These are phyloP conservation scores for Pleurotus pulmonarius DNA, from an alignment of 768 basidiomycete genomes.

Conservation along the genomic window DNA sequence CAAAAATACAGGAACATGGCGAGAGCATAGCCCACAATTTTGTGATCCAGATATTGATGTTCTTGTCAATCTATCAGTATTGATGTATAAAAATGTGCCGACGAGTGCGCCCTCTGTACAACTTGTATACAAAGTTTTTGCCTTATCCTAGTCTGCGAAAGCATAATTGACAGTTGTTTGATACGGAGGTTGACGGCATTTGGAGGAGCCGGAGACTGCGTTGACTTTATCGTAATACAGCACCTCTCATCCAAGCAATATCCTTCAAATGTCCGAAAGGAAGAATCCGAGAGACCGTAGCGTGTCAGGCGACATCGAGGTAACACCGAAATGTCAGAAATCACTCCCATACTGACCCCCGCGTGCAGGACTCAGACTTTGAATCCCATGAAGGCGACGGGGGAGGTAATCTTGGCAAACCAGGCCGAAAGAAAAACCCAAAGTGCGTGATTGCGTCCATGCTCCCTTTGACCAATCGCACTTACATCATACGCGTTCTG, in stretches of 20 bases:
- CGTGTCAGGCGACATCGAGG: constrained; percentile 59
- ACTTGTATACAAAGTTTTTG: too few relatives aligned
- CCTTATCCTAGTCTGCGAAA: not conserved
- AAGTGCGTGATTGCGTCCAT: constrained; percentile 47
- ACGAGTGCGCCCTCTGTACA: too few relatives aligned
- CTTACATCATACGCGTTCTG: constrained; percentile 12
- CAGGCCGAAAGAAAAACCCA: constrained; percentile 87
- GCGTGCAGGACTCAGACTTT: constrained; percentile 60
- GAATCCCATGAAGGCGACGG: constrained; percentile 47
- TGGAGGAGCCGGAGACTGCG: not conserved
- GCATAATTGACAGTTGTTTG: constrained; percentile 4
- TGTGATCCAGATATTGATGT: too few relatives aligned
- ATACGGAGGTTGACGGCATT: not conserved
- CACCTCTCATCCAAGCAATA: constrained; percentile 38
- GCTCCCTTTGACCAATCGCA: constrained; percentile 6
- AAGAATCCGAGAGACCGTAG: constrained; percentile 57
- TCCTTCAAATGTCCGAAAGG: constrained; percentile 43
- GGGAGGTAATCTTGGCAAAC: constrained; percentile 48
- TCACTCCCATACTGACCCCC: too few relatives aligned
- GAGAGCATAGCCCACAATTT: too few relatives aligned
- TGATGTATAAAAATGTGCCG: too few relatives aligned
- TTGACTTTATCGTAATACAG: constrained; percentile 33
- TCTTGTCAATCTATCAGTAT: too few relatives aligned
- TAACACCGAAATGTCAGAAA: constrained; percentile 13
- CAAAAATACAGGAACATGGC: too few relatives aligned